These are phyloP conservation scores for Metschnikowia shivogae DNA, from an alignment of 805 yeast species.

Conservation along the genomic window DNA sequence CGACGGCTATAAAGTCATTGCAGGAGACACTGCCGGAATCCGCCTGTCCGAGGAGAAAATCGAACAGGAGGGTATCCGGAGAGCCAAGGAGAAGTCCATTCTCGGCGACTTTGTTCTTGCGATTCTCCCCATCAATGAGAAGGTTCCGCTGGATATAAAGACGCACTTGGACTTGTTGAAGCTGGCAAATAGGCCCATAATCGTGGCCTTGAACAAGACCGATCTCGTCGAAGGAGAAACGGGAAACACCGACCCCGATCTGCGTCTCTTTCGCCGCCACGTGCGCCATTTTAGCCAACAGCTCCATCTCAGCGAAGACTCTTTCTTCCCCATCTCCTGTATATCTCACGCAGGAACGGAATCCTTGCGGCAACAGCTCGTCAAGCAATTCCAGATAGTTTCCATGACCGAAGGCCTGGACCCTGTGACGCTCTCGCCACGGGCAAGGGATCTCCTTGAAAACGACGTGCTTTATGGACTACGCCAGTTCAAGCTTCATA, in stretches of 20 bases:
- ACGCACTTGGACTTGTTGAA: conserved; percentile 34
- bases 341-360: conserved; percentile 51
- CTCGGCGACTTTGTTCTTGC: conserved; percentile 67
- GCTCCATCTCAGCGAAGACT: conserved; percentile 13
- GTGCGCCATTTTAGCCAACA: conserved; percentile 7
- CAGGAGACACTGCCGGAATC: conserved; percentile 94
- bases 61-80: conserved; percentile 74
- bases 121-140: conserved; percentile 45
- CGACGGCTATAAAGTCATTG: conserved; percentile 73
- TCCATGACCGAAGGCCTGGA: conserved; percentile 50
- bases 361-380: conserved; percentile 40
- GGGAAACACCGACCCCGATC: conserved; percentile 6
- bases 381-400: conserved; percentile 43
- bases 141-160: conserved; percentile 34
- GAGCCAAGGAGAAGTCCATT: conserved; percentile 61
- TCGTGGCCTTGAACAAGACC: conserved; percentile 55
- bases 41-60: conserved; percentile 46
- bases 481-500: conserved; percentile 52
- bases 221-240: conserved; percentile 39
- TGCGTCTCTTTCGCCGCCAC: not conserved
- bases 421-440: conserved; percentile 67
- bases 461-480: conserved; percentile 77
- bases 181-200: conserved; percentile 27
- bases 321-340: conserved; percentile 54
- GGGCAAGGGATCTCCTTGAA: conserved; percentile 71